phyloP scores from a whole-genome alignment of 1,284 basidiomycete genomes.

The Cutaneotrichosporon mucoides region DNA sequence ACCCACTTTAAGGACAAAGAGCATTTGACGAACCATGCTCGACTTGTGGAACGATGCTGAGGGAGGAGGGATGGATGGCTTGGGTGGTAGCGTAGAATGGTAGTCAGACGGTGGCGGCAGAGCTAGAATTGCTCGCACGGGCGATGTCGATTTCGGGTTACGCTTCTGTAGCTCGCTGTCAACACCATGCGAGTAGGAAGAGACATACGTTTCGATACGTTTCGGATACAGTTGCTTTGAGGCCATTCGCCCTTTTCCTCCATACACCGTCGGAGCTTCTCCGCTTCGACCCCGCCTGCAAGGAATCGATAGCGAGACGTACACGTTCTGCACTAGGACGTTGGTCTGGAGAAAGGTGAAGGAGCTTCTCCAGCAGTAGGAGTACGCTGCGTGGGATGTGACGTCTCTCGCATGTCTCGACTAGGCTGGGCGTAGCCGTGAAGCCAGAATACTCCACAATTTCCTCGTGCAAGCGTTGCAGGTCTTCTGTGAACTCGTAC shows the following conservation, averaged over 20 bases:
- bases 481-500: slow-evolving; percentile 63
- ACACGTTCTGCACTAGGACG: slow-evolving; percentile 73
- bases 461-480: slow-evolving; percentile 63
- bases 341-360: slow-evolving; percentile 58
- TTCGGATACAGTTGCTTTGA: background rate
- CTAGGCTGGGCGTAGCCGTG: slow-evolving; percentile 56
- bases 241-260: background rate
- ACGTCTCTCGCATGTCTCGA: slow-evolving; percentile 60
- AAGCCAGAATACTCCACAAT: slow-evolving; percentile 76
- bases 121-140: slow-evolving; percentile 17
- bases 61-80: no score
- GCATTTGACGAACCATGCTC: no score
- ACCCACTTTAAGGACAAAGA: no score
- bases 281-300: background rate
- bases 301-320: background rate
- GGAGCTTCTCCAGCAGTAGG: slow-evolving; percentile 65
- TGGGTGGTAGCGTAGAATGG: no score
- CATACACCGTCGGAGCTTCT: background rate
- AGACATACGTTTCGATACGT: background rate
- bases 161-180: background rate
- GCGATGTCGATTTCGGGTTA: background rate
- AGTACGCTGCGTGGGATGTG: slow-evolving; percentile 66
- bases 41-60: no score
- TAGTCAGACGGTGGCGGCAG: slow-evolving; percentile 16
- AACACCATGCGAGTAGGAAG: no score